phyloP scores from a whole-genome alignment of 2,329 filamentous ascomycete species.

The Ceratocystis papillata region DNA sequence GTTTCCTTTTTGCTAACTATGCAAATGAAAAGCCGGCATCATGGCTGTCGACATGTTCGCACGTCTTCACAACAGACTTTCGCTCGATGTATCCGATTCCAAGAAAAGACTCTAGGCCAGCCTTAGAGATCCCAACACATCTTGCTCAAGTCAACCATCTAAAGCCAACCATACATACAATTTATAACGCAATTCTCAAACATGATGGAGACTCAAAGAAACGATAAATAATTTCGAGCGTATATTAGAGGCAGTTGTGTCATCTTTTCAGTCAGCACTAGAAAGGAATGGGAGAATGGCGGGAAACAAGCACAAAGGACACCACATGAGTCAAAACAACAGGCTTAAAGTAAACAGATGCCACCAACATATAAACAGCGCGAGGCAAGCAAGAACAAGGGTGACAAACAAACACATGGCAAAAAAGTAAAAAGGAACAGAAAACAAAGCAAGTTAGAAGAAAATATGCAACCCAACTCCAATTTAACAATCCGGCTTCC shows the following conservation, averaged over 20 bases:
- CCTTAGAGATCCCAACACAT: background rate
- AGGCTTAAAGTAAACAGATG: background rate
- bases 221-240: background rate
- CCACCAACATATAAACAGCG: slow-evolving; percentile 12
- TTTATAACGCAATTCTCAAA: background rate
- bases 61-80: slow-evolving; percentile 39
- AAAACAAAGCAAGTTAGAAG: no score
- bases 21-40: slow-evolving; percentile 34
- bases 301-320: slow-evolving; percentile 9
- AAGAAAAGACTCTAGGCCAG: slow-evolving; percentile 22
- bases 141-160: background rate
- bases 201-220: background rate
- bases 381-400: slow-evolving; percentile 7
- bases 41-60: slow-evolving; percentile 46
- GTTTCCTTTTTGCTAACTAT: background rate
- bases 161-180: no score
- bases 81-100: slow-evolving; percentile 26
- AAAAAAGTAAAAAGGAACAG: slow-evolving; percentile 3
- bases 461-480: slow-evolving; percentile 18
- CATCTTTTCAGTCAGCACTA: background rate
- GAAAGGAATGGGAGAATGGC: background rate
- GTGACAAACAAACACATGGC: slow-evolving; percentile 2
- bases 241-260: background rate
- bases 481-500: background rate
- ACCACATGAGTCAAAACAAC: slow-evolving; percentile 1